phyloP scores from a whole-genome alignment of 1,284 basidiomycete genomes.

The Sporisorium exsertum region DNA sequence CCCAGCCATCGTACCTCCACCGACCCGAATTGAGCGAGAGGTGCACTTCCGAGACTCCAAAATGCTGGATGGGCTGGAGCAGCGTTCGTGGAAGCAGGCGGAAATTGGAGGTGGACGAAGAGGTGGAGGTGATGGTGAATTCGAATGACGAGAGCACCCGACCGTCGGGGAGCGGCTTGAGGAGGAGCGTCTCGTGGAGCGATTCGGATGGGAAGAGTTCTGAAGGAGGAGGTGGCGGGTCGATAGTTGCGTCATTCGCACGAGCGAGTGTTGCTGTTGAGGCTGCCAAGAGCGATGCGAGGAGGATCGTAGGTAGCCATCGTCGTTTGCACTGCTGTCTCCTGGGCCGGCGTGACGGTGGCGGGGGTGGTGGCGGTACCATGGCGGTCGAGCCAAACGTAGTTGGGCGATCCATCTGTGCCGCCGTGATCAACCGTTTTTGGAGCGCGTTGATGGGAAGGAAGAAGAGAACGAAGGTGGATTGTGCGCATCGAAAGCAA shows the following conservation, averaged over 20 bases:
- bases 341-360: background rate
- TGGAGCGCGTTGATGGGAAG: background rate
- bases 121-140: slow-evolving; percentile 51
- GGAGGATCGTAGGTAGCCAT: background rate
- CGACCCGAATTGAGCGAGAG: slow-evolving; percentile 86
- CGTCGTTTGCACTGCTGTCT: background rate
- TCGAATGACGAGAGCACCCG: slow-evolving; percentile 83
- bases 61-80: slow-evolving; percentile 85
- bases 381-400: background rate
- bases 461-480: background rate
- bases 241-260: background rate
- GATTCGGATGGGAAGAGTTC: slow-evolving; percentile 23
- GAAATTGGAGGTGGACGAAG: slow-evolving; percentile 30
- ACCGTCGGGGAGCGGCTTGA: slow-evolving; percentile 84
- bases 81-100: slow-evolving; percentile 82
- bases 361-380: background rate
- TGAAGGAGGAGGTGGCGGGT: background rate
- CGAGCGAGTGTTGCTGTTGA: background rate
- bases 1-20: slow-evolving; percentile 88
- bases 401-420: background rate
- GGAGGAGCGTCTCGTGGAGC: slow-evolving; percentile 76
- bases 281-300: background rate
- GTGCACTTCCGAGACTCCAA: slow-evolving; percentile 85
- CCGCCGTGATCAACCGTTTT: background rate
- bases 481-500: slow-evolving; percentile 10